phyloP scores from a whole-genome alignment of 257 asterid genomes.

The Solanum chiquidenum region DNA sequence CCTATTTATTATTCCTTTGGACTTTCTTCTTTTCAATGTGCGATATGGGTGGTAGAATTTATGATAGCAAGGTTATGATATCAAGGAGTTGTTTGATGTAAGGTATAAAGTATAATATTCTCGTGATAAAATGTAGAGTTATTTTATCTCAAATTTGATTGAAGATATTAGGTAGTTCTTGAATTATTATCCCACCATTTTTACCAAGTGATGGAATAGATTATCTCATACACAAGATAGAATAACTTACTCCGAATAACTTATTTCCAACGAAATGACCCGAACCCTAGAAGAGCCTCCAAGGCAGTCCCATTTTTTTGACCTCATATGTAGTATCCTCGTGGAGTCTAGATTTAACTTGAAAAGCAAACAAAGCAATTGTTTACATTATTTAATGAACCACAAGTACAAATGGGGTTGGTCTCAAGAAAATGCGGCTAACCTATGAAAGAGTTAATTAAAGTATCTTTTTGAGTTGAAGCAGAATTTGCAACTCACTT shows the following conservation, averaged over 20 bases:
- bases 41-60: not conserved
- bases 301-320: too few relatives aligned
- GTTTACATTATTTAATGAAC: not conserved
- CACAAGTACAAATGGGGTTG: conserved; percentile 15
- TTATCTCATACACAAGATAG: too few relatives aligned
- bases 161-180: too few relatives aligned
- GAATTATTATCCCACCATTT: too few relatives aligned
- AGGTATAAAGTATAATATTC: too few relatives aligned
- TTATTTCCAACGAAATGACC: too few relatives aligned
- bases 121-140: too few relatives aligned
- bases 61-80: not conserved
- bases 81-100: not conserved
- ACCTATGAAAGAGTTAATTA: not conserved
- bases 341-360: not conserved
- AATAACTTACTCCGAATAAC: too few relatives aligned
- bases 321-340: not conserved
- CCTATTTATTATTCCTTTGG: not conserved
- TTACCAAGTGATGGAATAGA: too few relatives aligned
- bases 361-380: not conserved
- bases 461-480: not conserved
- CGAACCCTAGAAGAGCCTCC: not conserved
- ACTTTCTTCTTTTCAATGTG: not conserved
- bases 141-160: too few relatives aligned
- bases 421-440: conserved; percentile 34
- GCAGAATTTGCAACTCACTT: not conserved